These are phyloP conservation scores for Acer campestre DNA, from an alignment of 345 rosid genomes.

Conservation along the genomic window DNA sequence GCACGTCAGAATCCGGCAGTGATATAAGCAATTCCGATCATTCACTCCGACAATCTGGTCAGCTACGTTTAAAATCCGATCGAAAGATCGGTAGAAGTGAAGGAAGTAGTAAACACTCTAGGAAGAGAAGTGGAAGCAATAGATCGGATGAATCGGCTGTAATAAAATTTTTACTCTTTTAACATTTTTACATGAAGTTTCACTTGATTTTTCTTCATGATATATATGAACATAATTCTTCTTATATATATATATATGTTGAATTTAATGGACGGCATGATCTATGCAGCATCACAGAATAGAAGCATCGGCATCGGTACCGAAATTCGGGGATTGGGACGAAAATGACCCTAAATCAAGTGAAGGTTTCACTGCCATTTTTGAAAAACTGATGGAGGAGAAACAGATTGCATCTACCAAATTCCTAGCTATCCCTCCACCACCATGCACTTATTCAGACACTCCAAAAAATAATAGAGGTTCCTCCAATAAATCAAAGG, in stretches of 20 bases:
- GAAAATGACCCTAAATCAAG: constrained; percentile 52
- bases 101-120: too few relatives aligned
- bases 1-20: too few relatives aligned
- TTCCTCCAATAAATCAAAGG: constrained; percentile 32
- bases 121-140: too few relatives aligned
- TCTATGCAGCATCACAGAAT: constrained; percentile 30
- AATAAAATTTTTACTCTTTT: too few relatives aligned
- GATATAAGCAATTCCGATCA: too few relatives aligned
- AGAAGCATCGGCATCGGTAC: constrained; percentile 31
- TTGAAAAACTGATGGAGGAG: constrained; percentile 53
- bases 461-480: neutral
- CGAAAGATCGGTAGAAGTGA: too few relatives aligned
- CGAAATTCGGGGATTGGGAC: constrained; percentile 67
- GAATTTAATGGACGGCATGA: constrained; percentile 16
- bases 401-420: constrained; percentile 34
- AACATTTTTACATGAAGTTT: too few relatives aligned
- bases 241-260: neutral
- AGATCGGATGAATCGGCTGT: too few relatives aligned
- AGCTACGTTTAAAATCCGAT: too few relatives aligned
- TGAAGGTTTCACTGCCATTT: constrained; percentile 48
- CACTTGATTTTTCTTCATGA: too few relatives aligned
- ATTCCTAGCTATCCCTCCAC: constrained; percentile 11
- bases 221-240: neutral
- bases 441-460: neutral
- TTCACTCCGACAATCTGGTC: too few relatives aligned